Conservation (phyloP, 129 eudicot species). For the Tanacetum coccineum region DNA sequence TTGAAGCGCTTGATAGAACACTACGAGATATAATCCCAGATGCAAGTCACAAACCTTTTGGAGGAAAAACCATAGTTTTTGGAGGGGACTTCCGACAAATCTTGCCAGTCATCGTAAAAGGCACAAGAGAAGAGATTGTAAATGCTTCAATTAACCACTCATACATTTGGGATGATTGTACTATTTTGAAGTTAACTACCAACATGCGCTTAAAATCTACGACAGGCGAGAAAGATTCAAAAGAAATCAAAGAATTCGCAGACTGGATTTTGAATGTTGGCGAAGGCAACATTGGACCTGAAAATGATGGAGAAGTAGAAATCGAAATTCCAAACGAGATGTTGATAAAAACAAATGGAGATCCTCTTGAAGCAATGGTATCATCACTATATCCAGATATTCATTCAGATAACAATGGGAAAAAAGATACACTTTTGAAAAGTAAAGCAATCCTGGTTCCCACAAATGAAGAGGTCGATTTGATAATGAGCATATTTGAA, state of each 20-base stretch:
- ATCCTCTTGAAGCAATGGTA: neutral
- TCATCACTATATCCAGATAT: neutral
- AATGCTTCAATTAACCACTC: neutral
- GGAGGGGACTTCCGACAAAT: neutral
- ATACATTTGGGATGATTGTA: neutral
- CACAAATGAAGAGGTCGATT: neutral
- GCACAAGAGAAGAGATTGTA: neutral
- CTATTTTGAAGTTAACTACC: neutral
- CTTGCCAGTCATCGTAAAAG: neutral
- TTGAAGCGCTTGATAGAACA: slow-evolving; percentile 5
- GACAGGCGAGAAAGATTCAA: neutral
- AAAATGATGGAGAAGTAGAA: neutral
- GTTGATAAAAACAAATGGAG: neutral
- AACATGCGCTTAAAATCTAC: neutral
- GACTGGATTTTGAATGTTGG: neutral
- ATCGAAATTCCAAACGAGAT: neutral
- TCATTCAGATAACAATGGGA: neutral
- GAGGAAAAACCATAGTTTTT: neutral
- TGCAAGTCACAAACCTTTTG: neutral
- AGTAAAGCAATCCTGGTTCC: neutral
- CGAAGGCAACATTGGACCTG: neutral
- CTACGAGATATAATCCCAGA: neutral
- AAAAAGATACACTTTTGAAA: neutral
- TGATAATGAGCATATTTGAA: too few species aligned
- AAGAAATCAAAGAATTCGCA: neutral